Conservation (phyloP, 169 alveolate genomes). For the Plasmodium fragile region DNA sequence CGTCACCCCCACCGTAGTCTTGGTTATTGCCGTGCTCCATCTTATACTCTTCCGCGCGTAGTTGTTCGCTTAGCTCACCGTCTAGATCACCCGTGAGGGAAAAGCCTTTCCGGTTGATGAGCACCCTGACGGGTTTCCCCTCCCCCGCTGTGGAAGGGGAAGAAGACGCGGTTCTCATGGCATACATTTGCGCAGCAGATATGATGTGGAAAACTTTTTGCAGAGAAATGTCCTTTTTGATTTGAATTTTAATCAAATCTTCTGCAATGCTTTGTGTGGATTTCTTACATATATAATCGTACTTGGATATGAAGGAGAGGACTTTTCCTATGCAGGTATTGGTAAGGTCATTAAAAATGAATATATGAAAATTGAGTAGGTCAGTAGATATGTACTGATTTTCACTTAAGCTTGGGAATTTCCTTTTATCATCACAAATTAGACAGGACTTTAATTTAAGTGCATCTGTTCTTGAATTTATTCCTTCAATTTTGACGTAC, state of each 20-base stretch:
- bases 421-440: conserved; percentile 72
- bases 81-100: not conserved
- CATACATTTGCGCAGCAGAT: not conserved
- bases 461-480: conserved; percentile 66
- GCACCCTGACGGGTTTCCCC: conserved; percentile 4
- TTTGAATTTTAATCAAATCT: conserved; percentile 63
- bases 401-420: conserved; percentile 36
- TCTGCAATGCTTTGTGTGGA: conserved; percentile 55
- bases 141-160: not conserved
- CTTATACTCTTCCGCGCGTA: not conserved
- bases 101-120: conserved; percentile 40
- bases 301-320: conserved; percentile 35
- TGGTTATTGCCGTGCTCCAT: not conserved
- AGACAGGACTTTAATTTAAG: conserved; percentile 57
- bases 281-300: conserved; percentile 58
- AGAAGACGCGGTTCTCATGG: not conserved
- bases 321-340: conserved; percentile 63
- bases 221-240: conserved; percentile 38
- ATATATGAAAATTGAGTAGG: conserved; percentile 44
- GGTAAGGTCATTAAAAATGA: conserved; percentile 52
- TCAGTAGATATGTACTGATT: conserved; percentile 74
- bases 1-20: not conserved
- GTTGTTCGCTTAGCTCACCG: not conserved
- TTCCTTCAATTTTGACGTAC: conserved; percentile 50
- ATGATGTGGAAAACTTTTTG: conserved; percentile 35